Evolutionary conservation across 2,329 filamentous ascomycete genomes (phyloP), one percentile per base, ranked within the genome.

Genomic region (Harringtonia aguacate): DNA sequence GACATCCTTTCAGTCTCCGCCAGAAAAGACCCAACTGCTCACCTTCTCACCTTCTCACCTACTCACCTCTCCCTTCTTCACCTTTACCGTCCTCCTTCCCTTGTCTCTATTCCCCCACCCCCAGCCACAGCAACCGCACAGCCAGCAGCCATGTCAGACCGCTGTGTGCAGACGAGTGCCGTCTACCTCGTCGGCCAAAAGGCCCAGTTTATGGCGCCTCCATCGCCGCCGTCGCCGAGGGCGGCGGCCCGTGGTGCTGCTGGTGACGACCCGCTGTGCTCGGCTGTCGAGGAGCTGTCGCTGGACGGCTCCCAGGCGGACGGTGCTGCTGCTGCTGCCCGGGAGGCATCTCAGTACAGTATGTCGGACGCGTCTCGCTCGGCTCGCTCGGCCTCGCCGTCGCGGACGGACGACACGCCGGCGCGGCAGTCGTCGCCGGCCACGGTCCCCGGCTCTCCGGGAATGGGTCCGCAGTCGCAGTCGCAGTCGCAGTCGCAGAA

Each of bases 131-230:
- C n/a, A n/a, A n/a, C n/a, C n/a, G n/a, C n/a, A n/a, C n/a, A n/a
- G n/a, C n/a, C n/a, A n/a, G n/a, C n/a, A n/a, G n/a, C 15, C 21
- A 39, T 21, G 15, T 50, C 50, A 48, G 39, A 46, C 27, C 24
- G 46, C 4, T 66, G 64, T 4, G 66, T 73, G 20, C 70, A 73
- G 53, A 73, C 67, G 47, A 72, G 69, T 52, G 67, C 69, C 24
- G 69, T 73, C 21, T 69, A 70, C 34, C 57, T 73, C 10, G 61
- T 72, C 21, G 61, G 64, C 17, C 52, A 51, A 27, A 54, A 55
- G 21, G 55, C 58, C n/a, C 58, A 62, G 29, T 58, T 58, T 1
- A 56, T 65, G 2, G 67, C 68, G 3, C 69, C 70, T n/a, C 69
- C 67, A 0, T 73, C 70, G 4, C 70, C 71, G 5, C 70, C 70